Conservation (phyloP, 345 rosid species). For the Microcos paniculata region DNA sequence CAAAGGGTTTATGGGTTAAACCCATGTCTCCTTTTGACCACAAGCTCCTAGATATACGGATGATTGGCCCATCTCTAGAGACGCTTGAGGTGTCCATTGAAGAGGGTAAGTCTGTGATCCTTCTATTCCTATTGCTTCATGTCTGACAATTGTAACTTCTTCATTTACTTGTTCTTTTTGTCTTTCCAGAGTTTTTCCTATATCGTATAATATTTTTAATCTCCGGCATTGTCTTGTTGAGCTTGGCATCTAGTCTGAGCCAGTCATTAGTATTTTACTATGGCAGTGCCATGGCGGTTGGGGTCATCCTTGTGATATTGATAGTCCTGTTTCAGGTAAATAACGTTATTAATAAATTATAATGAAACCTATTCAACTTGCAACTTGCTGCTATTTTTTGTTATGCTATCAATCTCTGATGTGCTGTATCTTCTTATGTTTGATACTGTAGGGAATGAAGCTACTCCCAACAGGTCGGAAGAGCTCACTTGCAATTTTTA, state of each 20-base stretch:
- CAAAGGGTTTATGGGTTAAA: constrained; percentile 71
- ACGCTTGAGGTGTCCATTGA: constrained; percentile 54
- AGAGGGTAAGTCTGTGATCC: constrained; percentile 48
- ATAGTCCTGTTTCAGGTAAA: constrained; percentile 88
- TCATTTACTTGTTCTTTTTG: constrained; percentile 1
- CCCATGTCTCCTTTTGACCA: constrained; percentile 89
- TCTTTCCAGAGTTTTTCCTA: constrained; percentile 53
- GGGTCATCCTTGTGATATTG: constrained; percentile 79
- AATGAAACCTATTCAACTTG: neutral
- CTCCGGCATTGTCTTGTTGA: constrained; percentile 58
- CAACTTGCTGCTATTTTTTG: neutral
- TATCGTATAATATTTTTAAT: constrained; percentile 68
- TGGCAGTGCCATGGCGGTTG: constrained; percentile 88
- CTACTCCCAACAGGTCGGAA: constrained; percentile 84
- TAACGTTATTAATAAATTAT: neutral
- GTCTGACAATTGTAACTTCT: constrained; percentile 14
- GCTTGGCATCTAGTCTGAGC: constrained; percentile 66
- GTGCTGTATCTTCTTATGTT: constrained; percentile 5
- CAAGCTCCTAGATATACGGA: constrained; percentile 69
- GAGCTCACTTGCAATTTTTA: constrained; percentile 76
- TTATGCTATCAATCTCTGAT: neutral
- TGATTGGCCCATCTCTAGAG: constrained; percentile 39
- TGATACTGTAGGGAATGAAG: constrained; percentile 75
- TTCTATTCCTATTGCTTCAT: neutral
- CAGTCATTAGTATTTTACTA: constrained; percentile 82